These are phyloP conservation scores for Syzygium grande DNA, from an alignment of 345 rosid genomes.

Conservation along the genomic window DNA sequence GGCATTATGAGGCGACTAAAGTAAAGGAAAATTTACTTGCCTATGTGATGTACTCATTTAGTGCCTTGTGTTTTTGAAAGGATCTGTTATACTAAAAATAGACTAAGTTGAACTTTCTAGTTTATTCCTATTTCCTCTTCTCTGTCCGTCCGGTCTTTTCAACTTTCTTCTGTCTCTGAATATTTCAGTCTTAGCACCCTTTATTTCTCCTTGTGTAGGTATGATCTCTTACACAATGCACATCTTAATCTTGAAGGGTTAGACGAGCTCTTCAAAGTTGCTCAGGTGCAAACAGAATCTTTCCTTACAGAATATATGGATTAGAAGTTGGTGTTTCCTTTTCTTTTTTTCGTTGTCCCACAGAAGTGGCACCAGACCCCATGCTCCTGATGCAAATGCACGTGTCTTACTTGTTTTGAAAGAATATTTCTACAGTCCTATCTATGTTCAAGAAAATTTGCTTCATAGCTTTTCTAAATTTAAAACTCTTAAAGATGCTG, in stretches of 20 bases:
- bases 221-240: constrained; percentile 94
- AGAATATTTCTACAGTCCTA: neutral
- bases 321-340: neutral
- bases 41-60: neutral
- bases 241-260: constrained; percentile 87
- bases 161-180: neutral
- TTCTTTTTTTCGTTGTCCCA: neutral
- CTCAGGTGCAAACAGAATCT: constrained; percentile 52
- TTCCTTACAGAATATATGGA: neutral
- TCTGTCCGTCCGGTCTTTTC: neutral
- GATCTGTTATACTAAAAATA: neutral
- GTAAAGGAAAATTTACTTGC: neutral
- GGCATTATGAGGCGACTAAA: neutral
- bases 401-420: neutral
- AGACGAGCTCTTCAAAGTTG: constrained; percentile 89
- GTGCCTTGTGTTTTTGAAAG: neutral
- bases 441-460: neutral
- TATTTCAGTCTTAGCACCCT: neutral
- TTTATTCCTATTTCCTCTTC: neutral
- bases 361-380: neutral
- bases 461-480: neutral
- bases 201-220: constrained; percentile 33
- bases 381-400: neutral
- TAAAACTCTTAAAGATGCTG: neutral
- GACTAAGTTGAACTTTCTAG: neutral